Conservation (phyloP, 2,329 filamentous ascomycete genomes). For the Nemania sp. region DNA sequence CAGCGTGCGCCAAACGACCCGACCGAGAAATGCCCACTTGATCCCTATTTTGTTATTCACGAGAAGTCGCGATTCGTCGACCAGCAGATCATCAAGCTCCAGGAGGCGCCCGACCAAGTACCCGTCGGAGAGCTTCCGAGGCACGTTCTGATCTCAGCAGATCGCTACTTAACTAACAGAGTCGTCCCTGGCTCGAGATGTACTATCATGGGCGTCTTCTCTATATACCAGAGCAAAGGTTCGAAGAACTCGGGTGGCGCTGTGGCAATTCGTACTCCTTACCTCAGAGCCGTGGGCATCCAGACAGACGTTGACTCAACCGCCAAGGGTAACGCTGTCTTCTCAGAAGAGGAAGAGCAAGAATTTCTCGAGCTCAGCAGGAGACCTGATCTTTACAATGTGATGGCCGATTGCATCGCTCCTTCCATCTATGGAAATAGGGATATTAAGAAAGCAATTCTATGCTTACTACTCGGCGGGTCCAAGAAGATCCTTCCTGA, state of each 20-base stretch:
- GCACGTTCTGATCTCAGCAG: constrained; percentile 96
- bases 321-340: constrained; percentile 83
- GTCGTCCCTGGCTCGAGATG: constrained; percentile 96
- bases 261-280: constrained; percentile 95
- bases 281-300: constrained; percentile 91
- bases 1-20: constrained; percentile 72
- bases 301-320: constrained; percentile 91
- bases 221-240: constrained; percentile 94
- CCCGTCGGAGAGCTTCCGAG: constrained; percentile 95
- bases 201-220: constrained; percentile 96
- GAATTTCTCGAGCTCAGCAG: constrained; percentile 94
- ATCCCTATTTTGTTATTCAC: constrained; percentile 95
- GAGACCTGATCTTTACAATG: constrained; percentile 89
- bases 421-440: constrained; percentile 96
- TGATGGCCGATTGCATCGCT: constrained; percentile 92
- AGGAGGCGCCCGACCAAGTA: constrained; percentile 97
- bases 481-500: constrained; percentile 98
- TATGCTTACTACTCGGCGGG: constrained; percentile 91
- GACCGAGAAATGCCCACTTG: constrained; percentile 83
- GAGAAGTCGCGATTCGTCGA: constrained; percentile 96
- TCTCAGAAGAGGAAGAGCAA: constrained; percentile 96
- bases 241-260: constrained; percentile 83
- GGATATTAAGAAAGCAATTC: constrained; percentile 97
- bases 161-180: constrained; percentile 93
- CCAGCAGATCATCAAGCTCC: constrained; percentile 97